Base-by-base conservation (phyloP, 306 rosid species). In the Medicago arabica region DNA sequence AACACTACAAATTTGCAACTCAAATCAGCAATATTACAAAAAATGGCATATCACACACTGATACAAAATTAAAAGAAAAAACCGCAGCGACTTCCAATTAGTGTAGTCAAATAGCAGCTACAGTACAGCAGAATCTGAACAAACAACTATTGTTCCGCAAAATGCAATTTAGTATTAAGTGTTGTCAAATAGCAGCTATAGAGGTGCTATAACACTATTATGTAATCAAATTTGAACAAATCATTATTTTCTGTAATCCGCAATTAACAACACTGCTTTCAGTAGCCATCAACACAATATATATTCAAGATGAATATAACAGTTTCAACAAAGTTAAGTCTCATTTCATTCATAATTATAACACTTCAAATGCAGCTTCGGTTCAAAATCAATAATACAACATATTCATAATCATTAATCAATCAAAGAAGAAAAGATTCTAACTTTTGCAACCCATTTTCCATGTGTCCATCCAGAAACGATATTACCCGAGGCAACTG, bases 401-500 rank as follows among this genome's bases (percentile, higher is more conserved):
- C 4, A 17, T 1, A 34, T 11, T 71, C 4, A 46, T 46, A 46
- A 68, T 39, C 11, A 60, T 8, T 31, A 47, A 47, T 53, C 23
- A 78, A 83, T 7, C 3, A 72, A 66, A 49, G n/a, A 44, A 17
- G 66, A 53, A 62, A 47, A 50, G 50, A 50, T 71, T 54, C 79
- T 74, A 74, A 95, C 98, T 90, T 92, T 77, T 87, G 93, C 28
- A 92, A 71, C 62, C 96, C 97, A 71, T 61, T 86, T 70, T 92
- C 99, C 89, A 88, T 87, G 63, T 92, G 82, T 47, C 89, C 99
- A 89, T 95, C 97, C 7, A 92, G 78, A 39, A 93, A 82, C 59
- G 97, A 92, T 83, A 95, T 86, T 16, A 95, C 97, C 39, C 74
- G 67, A 13, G 99, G 99, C 89, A 95, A 86, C 86, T 90, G 97